Evolutionary conservation across 106 monocot genomes (phyloP).

Genomic region (Vanilla planifolia): DNA sequence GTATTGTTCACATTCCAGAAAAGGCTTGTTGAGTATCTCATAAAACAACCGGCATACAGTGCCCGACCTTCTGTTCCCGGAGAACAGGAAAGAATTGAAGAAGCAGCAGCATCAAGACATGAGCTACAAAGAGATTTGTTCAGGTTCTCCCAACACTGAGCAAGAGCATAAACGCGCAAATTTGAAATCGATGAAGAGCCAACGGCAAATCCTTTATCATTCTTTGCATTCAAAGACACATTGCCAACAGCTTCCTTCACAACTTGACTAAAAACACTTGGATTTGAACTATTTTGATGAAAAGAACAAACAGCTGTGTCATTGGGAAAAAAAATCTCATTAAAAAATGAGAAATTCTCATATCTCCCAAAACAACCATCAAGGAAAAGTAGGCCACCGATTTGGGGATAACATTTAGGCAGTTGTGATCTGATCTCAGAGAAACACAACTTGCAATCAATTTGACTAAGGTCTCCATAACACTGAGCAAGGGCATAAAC

Average conservation of each 20-base stretch:
- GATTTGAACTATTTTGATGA: constrained; percentile 16
- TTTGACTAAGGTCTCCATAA: constrained; percentile 30
- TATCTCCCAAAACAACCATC: constrained; percentile 66
- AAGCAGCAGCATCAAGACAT: constrained; percentile 35
- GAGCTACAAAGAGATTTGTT: constrained; percentile 21
- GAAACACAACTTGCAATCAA: constrained; percentile 56
- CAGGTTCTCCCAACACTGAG: constrained; percentile 60
- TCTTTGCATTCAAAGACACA: constrained; percentile 25
- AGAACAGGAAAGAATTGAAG: constrained; percentile 28
- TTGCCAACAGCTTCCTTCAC: constrained; percentile 28
- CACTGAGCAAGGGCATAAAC: constrained; percentile 53
- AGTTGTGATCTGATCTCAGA: constrained; percentile 49
- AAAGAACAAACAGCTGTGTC: constrained; percentile 14
- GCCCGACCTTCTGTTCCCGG: constrained; percentile 44
- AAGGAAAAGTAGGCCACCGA: constrained; percentile 36
- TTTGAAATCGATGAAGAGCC: constrained; percentile 19
- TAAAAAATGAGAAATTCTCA: constrained; percentile 51
- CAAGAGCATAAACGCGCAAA: constrained; percentile 33
- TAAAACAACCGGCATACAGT: constrained; percentile 46
- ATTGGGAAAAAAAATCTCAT: constrained; percentile 7
- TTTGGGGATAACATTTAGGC: constrained; percentile 50
- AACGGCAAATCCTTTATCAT: constrained; percentile 31
- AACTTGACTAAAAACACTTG: constrained; percentile 14
- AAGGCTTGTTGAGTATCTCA: constrained; percentile 40
- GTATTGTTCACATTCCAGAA: constrained; percentile 44